Evolutionary conservation across 495 filamentous ascomycete genomes (phyloP).

Genomic region (Massariosphaeria phaeospora): DNA sequence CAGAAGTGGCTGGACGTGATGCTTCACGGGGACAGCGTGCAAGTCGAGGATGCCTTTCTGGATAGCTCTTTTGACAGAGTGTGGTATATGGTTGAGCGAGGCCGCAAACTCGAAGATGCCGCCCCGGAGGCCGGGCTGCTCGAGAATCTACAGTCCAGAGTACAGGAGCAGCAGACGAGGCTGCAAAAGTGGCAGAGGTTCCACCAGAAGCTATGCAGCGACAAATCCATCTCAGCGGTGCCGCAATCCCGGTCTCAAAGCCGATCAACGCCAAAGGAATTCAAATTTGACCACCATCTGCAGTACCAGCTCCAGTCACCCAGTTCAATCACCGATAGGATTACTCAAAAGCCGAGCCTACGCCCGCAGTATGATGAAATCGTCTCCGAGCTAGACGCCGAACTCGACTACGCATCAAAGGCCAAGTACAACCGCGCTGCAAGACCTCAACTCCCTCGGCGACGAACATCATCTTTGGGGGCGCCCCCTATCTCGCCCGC

Average conservation of each 20-base stretch:
- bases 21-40: constrained; percentile 58
- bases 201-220: constrained; percentile 45
- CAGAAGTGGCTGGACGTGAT: constrained; percentile 63
- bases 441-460: not conserved
- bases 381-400: constrained; percentile 22
- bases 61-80: constrained; percentile 59
- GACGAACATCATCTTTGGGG: constrained; percentile 18
- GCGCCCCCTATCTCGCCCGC: constrained; percentile 10
- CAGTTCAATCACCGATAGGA: not conserved
- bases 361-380: constrained; percentile 20
- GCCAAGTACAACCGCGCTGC: constrained; percentile 5
- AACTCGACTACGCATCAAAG: constrained; percentile 11
- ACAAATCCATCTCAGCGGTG: constrained; percentile 13
- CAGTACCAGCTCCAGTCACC: constrained; percentile 10
- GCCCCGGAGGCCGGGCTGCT: constrained; percentile 54
- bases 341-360: not conserved
- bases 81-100: constrained; percentile 57
- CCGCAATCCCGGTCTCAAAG: not conserved
- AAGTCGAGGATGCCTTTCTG: constrained; percentile 58
- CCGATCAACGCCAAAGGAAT: not conserved
- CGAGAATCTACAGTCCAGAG: constrained; percentile 60
- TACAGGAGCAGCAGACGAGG: constrained; percentile 56
- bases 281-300: constrained; percentile 21
- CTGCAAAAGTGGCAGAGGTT: constrained; percentile 70
- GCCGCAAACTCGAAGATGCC: constrained; percentile 48